A percentile compares a stretch with the other conserved stretches of the same genome.
These are phyloP conservation scores for Dorcoceras hygrometricum DNA, from an alignment of 257 asterid genomes.

Conservation along the genomic window DNA sequence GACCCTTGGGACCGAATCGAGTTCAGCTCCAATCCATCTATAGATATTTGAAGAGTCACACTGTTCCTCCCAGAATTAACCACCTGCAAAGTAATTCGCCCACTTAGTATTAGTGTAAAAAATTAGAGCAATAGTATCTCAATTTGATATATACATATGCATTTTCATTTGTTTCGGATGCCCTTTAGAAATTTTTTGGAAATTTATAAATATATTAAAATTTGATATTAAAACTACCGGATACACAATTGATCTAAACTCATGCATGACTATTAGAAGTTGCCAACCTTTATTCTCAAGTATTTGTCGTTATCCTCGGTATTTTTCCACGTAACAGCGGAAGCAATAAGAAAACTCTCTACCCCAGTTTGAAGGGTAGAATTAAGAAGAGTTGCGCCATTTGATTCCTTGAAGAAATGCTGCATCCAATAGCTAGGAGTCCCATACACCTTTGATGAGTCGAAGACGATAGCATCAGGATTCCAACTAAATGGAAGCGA, in stretches of 20 bases:
- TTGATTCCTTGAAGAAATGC: slow-evolving; percentile 80
- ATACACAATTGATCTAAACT: too few relatives aligned
- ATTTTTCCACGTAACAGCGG: slow-evolving; percentile 70
- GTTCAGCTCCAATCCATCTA: slow-evolving; percentile 43
- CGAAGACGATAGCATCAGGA: slow-evolving; percentile 92
- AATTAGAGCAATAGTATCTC: too few relatives aligned
- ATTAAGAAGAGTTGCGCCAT: slow-evolving; percentile 76
- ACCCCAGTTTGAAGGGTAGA: slow-evolving; percentile 50
- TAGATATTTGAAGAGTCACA: slow-evolving; percentile 47
- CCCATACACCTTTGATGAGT: slow-evolving; percentile 68
- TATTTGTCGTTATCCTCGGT: slow-evolving; percentile 36
- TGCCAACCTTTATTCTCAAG: slow-evolving; percentile 65
- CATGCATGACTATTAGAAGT: neutral
- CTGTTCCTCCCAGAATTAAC: slow-evolving; percentile 59
- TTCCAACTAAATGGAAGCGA: slow-evolving; percentile 52
- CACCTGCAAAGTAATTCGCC: slow-evolving; percentile 36
- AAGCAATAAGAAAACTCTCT: slow-evolving; percentile 55
- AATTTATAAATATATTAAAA: too few relatives aligned
- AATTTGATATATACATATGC: too few relatives aligned
- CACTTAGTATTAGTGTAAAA: neutral
- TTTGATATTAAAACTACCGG: too few relatives aligned
- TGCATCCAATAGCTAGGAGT: slow-evolving; percentile 99
- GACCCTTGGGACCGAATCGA: slow-evolving; percentile 40
- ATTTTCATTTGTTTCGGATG: too few relatives aligned
- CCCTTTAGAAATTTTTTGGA: neutral